Base-by-base conservation (phyloP, 1,284 basidiomycete species). In the Ustilago cynodontis region DNA sequence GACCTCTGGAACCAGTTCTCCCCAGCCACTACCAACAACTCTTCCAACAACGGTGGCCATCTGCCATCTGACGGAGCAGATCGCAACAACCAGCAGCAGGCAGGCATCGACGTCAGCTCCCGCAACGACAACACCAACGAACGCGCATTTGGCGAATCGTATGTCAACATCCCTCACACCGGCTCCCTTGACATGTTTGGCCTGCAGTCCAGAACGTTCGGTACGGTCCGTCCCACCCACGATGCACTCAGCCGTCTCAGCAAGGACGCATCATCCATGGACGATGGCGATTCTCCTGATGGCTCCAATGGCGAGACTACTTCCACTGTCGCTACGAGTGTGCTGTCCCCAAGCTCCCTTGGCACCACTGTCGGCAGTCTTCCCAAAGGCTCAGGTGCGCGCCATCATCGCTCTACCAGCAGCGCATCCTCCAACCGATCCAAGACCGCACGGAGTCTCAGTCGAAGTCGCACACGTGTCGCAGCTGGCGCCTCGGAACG, bases 1-100 rank as follows among this genome's bases (percentile, higher is more conserved):
- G 75, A 80, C 26, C 69, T 80, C 8, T 80, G 78, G 78, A 70
- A 59, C 35, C 68, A 75, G 41, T 68, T 78, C 37, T 71, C 77
- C 1, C 62, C 66, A n/a, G 70, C 63, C 10, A 52, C 67, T 33
- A 59, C 53, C 39, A 52, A 60, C 52, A 65, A 45, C 35, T 55
- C 59, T 22, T 69, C 59, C 47, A 55, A 59, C 47, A 55, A 59
- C 52, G 52, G 55, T 29, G 35, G 51, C 3, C 39, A 53, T 37
- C 10, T 41, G 33, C 60, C 53, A 20, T 31, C 28, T 35, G 63
- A 63, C 22, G 28, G 24, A 16, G 43, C 57, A 13, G 45, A 64
- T 13, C 45, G 52, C 18, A 47, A 3, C 33, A 18, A 29, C 11
- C 66, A 69, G 16, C 59, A 65, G n/a, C 20, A 53, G 8, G 20